Evolutionary conservation across 1,284 basidiomycete genomes (phyloP).

Genomic region (Bothia castanella): DNA sequence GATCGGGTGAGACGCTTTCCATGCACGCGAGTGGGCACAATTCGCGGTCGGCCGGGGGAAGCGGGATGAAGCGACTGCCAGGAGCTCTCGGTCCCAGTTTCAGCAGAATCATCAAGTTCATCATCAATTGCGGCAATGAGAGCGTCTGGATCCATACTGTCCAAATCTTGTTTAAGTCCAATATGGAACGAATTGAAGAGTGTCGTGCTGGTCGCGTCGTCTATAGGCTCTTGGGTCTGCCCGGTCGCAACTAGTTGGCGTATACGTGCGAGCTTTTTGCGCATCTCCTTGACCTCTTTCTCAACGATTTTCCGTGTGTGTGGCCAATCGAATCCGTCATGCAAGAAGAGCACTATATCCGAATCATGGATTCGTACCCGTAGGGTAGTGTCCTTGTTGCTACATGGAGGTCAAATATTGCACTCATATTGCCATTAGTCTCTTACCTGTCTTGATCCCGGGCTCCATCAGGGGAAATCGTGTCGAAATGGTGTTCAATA

Average conservation of each 20-base stretch:
- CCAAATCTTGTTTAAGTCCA: constrained; percentile 70
- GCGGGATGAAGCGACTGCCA: constrained; percentile 75
- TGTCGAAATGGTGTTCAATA: constrained; percentile 72
- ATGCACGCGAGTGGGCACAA: constrained; percentile 44
- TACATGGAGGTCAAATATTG: constrained; percentile 24
- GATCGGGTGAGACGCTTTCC: constrained; percentile 72
- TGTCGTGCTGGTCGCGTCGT: constrained; percentile 74
- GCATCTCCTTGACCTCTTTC: constrained; percentile 84
- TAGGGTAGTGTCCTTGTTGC: constrained; percentile 47
- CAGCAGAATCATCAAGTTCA: constrained; percentile 73
- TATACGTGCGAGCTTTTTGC: constrained; percentile 84
- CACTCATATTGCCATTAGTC: constrained; percentile 6
- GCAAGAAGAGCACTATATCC: constrained; percentile 66
- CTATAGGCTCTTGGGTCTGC: constrained; percentile 78
- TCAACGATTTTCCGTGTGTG: constrained; percentile 85
- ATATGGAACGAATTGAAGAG: constrained; percentile 94
- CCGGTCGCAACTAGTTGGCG: constrained; percentile 91
- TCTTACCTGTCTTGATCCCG: constrained; percentile 48
- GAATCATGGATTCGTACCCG: constrained; percentile 58
- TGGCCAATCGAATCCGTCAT: constrained; percentile 94
- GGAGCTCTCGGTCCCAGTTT: constrained; percentile 78
- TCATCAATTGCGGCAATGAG: constrained; percentile 90
- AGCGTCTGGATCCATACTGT: constrained; percentile 69
- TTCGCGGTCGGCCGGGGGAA: constrained; percentile 37
- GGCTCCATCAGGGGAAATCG: constrained; percentile 51